Conservation (phyloP, 2,329 filamentous ascomycete species). For the Paramyrothecium sp. region DNA sequence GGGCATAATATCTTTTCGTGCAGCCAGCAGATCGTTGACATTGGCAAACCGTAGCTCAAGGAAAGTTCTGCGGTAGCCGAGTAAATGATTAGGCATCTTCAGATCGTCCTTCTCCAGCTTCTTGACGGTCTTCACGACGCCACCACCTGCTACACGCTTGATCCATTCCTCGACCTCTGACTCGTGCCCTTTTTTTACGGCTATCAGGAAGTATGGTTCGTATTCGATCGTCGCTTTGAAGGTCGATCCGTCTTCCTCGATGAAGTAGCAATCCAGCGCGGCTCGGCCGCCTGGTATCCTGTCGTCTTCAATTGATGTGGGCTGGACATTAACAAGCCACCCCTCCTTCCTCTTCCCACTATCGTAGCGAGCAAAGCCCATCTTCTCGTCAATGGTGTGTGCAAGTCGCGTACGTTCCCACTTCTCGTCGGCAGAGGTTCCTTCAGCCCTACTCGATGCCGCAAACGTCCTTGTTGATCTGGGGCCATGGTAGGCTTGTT, state of each 20-base stretch:
- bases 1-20: conserved; percentile 79
- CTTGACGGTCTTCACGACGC: conserved; percentile 74
- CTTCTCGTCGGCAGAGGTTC: conserved; percentile 89
- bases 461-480: conserved; percentile 75
- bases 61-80: conserved; percentile 87
- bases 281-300: conserved; percentile 81
- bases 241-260: conserved; percentile 80
- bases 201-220: conserved; percentile 93
- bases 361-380: conserved; percentile 93
- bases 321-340: conserved; percentile 95
- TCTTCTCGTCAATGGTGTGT: conserved; percentile 87
- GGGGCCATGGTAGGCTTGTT: conserved; percentile 67
- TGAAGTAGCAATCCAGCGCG: conserved; percentile 95
- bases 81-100: conserved; percentile 89
- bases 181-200: conserved; percentile 84
- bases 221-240: conserved; percentile 98
- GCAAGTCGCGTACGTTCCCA: conserved; percentile 81
- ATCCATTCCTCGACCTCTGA: conserved; percentile 96
- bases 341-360: conserved; percentile 78
- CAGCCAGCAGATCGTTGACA: conserved; percentile 81
- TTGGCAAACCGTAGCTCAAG: conserved; percentile 86
- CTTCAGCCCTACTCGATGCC: conserved; percentile 74
- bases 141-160: conserved; percentile 73
- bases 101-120: conserved; percentile 90
- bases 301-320: conserved; percentile 83